These are phyloP conservation scores for Blastocladiella emersonii DNA, from an alignment of 371 early-diverging fungal species.

Conservation along the genomic window DNA sequence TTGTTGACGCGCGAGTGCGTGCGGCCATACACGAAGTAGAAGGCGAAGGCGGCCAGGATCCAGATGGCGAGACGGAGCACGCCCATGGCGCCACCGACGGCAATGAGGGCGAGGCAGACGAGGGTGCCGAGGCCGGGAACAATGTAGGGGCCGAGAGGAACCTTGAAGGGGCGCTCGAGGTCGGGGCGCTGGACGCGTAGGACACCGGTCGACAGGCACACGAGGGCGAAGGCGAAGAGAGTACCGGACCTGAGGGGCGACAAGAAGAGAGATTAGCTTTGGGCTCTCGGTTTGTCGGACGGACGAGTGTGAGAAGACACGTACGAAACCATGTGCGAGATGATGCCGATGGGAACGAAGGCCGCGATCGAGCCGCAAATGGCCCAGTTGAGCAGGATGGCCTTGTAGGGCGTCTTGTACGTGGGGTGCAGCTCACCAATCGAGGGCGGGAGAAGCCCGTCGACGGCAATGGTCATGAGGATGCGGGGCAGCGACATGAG, in stretches of 20 bases:
- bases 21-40: slow-evolving; percentile 51
- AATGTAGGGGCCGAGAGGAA: slow-evolving; percentile 52
- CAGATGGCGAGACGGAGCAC: slow-evolving; percentile 39
- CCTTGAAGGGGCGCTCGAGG: slow-evolving; percentile 54
- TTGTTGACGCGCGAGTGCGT: slow-evolving; percentile 27
- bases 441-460: slow-evolving; percentile 59
- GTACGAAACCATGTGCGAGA: slow-evolving; percentile 73
- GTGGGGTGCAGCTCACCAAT: slow-evolving; percentile 48
- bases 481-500: slow-evolving; percentile 77
- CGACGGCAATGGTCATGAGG: slow-evolving; percentile 70
- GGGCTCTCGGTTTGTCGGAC: too few species aligned
- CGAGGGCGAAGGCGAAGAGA: slow-evolving; percentile 68
- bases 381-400: slow-evolving; percentile 49
- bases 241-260: too few species aligned
- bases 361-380: slow-evolving; percentile 55
- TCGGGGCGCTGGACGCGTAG: slow-evolving; percentile 61
- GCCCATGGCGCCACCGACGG: slow-evolving; percentile 38
- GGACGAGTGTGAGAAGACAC: too few species aligned
- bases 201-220: slow-evolving; percentile 57
- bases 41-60: slow-evolving; percentile 53
- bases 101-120: slow-evolving; percentile 42
- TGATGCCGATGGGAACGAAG: slow-evolving; percentile 61
- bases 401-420: slow-evolving; percentile 55
- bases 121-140: slow-evolving; percentile 46
- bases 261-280: too few species aligned